Percentiles rank a stretch among this genome's conserved stretches.
Evolutionary conservation across 768 basidiomycete genomes (phyloP).

Genomic region (Lentinula aciculospora): DNA sequence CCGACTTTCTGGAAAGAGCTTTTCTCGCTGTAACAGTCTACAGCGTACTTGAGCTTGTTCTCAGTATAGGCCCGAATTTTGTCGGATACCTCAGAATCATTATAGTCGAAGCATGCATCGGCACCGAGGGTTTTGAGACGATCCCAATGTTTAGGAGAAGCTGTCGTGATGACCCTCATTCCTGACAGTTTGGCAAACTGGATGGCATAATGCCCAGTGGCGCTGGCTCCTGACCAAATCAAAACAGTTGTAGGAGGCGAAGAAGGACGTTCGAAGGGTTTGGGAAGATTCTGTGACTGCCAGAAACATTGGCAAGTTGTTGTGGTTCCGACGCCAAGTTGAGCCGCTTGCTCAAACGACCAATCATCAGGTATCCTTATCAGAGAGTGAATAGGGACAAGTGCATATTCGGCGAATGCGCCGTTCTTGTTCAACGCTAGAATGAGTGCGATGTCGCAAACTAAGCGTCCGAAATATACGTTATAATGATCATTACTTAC

Average conservation of each 20-base stretch:
- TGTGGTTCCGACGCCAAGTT: background rate
- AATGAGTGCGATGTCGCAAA: background rate
- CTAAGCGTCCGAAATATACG: no score
- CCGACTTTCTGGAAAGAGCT: background rate
- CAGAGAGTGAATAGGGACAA: background rate
- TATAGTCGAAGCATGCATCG: conserved; percentile 24
- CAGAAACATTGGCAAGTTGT: conserved; percentile 8
- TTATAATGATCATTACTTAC: background rate
- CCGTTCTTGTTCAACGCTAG: background rate
- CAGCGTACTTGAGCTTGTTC: conserved; percentile 3
- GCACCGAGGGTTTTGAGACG: conserved; percentile 28
- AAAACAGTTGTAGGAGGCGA: conserved; percentile 11
- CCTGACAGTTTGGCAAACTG: conserved; percentile 27
- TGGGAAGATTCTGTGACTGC: conserved; percentile 4
- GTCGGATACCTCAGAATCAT: conserved; percentile 10
- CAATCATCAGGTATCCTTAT: background rate
- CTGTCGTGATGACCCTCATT: conserved; percentile 25
- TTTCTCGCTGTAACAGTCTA: conserved; percentile 6
- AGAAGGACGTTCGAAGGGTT: background rate
- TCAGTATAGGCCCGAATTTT: conserved; percentile 12
- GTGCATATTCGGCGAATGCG: conserved; percentile 9
- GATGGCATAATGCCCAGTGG: conserved; percentile 21
- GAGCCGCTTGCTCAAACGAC: conserved; percentile 7
- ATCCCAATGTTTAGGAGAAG: conserved; percentile 23
- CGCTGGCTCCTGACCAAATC: conserved; percentile 22